Base-by-base conservation (phyloP, 2,329 filamentous ascomycete genomes). In the Acarospora socialis region DNA sequence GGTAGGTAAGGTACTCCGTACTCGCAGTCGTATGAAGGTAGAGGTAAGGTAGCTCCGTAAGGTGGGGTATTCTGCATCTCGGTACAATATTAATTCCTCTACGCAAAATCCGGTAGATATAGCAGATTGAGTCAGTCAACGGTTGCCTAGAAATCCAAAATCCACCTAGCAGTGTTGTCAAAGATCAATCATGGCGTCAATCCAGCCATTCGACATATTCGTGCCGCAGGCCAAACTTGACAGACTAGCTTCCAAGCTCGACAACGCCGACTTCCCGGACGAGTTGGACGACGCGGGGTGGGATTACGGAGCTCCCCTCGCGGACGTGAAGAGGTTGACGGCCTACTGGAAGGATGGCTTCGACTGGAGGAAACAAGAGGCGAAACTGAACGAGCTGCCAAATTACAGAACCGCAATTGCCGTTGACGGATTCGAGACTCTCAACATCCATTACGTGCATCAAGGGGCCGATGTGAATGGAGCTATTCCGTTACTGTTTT, bases 361-460 rank as follows among this genome's bases (percentile, higher is more conserved):
- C 33, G 50, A 56, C 44, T 58, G 55, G 54, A 47, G 44, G 28
- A 47, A 44, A 17, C 47, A 48, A 16, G 55, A 59, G 39, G 37
- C 43, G 9, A 43, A 50, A 29, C 39, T 58, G 33, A 59, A 58
- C 34, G 31, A 46, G 31, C 38, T 53, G 12, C 55, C 55, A 5
- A 49, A 57, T 3, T 58, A 51, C 34, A 43, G 48, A 24, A 53
- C 53, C 5, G 33, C 46, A 4, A 51, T 59, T 32, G 46, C 55
- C 33, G 54, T 51, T 33, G 48, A 53, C 7, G 54, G 53, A n/a
- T 58, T 56, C 33, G 49, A 52, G 31, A 43, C 48, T 14, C 41
- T 58, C 3, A 44, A 46, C 25, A 52, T 60, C 30, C 56, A 59
- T 43, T 59, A 58, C 41, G 33, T 60, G 16, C 52, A 58, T 41